These are phyloP conservation scores for Quercus alba DNA, from an alignment of 306 rosid genomes.

Conservation along the genomic window DNA sequence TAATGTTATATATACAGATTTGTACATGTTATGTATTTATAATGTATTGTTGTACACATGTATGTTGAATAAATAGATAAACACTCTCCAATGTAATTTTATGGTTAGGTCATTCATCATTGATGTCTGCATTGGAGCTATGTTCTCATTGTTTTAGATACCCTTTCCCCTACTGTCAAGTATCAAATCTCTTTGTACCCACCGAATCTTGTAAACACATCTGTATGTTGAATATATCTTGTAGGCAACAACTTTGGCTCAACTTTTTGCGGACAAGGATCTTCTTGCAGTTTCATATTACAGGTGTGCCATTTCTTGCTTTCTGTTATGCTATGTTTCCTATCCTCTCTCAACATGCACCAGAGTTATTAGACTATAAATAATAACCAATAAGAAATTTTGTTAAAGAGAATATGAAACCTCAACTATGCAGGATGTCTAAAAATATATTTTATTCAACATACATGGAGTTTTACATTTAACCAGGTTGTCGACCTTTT, in stretches of 20 bases:
- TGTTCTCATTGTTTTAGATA: background rate
- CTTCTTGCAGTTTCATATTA: constrained; percentile 49
- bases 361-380: background rate
- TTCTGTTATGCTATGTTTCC: background rate
- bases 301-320: constrained; percentile 45
- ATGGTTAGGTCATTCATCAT: background rate
- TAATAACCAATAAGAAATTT: background rate
- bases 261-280: constrained; percentile 32
- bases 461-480: no score
- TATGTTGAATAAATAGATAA: background rate
- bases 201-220: background rate
- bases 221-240: background rate
- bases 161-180: background rate
- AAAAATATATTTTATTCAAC: background rate
- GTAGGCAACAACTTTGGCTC: constrained; percentile 39
- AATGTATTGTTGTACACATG: background rate
- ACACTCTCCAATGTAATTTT: background rate
- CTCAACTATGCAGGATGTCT: background rate
- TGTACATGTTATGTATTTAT: no score
- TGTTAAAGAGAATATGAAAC: background rate
- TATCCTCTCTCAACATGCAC: background rate
- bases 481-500: no score
- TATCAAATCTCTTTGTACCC: background rate
- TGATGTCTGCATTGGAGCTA: background rate
- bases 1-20: background rate